These are phyloP conservation scores for Globisporangium abappressorium DNA, from an alignment of 352 stramenopile species.

Conservation along the genomic window DNA sequence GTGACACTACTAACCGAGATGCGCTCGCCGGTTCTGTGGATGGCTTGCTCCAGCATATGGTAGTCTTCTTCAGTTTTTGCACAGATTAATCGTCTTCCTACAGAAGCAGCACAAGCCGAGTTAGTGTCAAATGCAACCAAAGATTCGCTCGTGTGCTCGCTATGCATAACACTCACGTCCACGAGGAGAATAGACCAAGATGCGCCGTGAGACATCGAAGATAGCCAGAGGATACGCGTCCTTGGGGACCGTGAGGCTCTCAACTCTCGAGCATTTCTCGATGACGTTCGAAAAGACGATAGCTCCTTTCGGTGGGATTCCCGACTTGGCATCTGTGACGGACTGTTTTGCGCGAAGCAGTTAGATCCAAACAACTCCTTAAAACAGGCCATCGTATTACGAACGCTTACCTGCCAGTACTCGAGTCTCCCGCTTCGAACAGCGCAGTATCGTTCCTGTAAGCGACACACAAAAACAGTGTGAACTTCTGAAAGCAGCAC, in stretches of 20 bases:
- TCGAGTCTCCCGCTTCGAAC: conserved; percentile 31
- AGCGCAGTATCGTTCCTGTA: conserved; percentile 30
- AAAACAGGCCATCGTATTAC: neutral
- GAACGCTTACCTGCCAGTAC: conserved; percentile 29
- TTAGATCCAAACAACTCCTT: too few relatives aligned
- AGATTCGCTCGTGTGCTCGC: neutral
- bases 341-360: conserved; percentile 13
- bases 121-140: neutral
- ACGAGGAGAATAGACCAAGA: conserved; percentile 19
- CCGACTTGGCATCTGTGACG: conserved; percentile 31
- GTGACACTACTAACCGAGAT: conserved; percentile 1
- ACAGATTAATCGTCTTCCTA: conserved; percentile 25
- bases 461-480: neutral
- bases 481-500: neutral
- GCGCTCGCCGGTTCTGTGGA: conserved; percentile 21
- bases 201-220: conserved; percentile 23
- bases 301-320: conserved; percentile 22
- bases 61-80: conserved; percentile 26
- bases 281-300: conserved; percentile 26
- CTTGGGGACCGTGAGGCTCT: conserved; percentile 20
- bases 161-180: conserved; percentile 18
- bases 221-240: conserved; percentile 30
- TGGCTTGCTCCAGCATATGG: conserved; percentile 19
- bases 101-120: neutral
- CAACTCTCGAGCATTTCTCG: conserved; percentile 25